Evolutionary conservation across 768 basidiomycete species (phyloP).

Genomic region (Rhizopogon vesiculosus): DNA sequence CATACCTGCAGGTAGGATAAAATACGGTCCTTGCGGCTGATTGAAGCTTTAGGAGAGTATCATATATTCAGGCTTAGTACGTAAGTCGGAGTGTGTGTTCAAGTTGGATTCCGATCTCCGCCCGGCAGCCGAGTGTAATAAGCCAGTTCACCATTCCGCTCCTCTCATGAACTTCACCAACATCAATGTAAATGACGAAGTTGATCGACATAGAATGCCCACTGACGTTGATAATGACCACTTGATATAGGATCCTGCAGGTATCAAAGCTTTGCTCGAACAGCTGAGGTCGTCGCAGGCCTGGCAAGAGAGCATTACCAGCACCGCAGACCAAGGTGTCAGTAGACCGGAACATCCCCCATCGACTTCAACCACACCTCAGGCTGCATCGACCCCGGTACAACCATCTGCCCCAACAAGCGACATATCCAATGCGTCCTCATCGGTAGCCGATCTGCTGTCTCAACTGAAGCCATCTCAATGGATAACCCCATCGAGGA

Average conservation of each 20-base stretch:
- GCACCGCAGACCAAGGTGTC: neutral
- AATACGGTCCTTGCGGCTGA: no score
- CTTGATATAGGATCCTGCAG: slow-evolving; percentile 51
- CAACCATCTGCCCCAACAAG: slow-evolving; percentile 4
- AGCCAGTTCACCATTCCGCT: no score
- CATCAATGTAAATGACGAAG: slow-evolving; percentile 44
- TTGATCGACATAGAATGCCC: neutral
- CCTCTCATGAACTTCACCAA: slow-evolving; percentile 43
- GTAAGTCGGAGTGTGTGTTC: no score
- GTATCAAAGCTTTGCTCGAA: slow-evolving; percentile 70
- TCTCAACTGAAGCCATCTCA: no score
- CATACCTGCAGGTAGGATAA: no score
- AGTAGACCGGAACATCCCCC: neutral
- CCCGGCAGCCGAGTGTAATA: no score
- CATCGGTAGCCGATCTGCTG: slow-evolving; percentile 49
- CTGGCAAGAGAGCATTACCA: slow-evolving; percentile 52
- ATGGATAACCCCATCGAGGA: slow-evolving; percentile 1
- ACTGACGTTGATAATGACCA: neutral
- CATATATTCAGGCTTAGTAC: no score
- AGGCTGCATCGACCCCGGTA: slow-evolving; percentile 5
- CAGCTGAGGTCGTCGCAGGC: slow-evolving; percentile 63
- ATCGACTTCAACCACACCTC: neutral
- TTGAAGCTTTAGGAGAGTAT: no score
- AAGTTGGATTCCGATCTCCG: no score
- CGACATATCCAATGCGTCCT: slow-evolving; percentile 18